Evolutionary conservation across 306 rosid genomes (phyloP).

Genomic region (Sindora glabra): DNA sequence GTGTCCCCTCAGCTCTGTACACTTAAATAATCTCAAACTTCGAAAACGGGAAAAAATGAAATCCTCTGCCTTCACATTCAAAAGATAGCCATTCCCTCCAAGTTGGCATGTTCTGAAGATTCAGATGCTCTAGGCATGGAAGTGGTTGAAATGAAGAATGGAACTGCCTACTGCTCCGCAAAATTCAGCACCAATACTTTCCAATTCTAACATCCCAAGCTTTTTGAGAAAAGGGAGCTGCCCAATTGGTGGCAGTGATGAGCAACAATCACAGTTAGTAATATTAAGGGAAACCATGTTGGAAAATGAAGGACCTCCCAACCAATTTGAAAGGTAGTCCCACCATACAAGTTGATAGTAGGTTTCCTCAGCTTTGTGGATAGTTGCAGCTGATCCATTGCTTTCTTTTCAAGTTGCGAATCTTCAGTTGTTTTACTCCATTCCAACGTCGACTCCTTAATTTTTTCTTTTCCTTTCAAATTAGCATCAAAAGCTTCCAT

Average conservation of each 20-base stretch:
- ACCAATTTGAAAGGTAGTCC: not conserved
- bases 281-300: not conserved
- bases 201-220: not conserved
- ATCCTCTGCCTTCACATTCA: not conserved
- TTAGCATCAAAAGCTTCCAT: too few species aligned
- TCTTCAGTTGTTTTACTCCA: too few species aligned
- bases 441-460: too few species aligned
- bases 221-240: not conserved
- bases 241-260: constrained; percentile 4
- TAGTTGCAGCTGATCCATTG: not conserved
- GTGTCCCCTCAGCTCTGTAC: constrained; percentile 16
- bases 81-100: constrained; percentile 8
- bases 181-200: constrained; percentile 1
- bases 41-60: not conserved
- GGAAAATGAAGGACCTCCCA: not conserved
- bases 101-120: not conserved
- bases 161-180: not conserved
- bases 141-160: constrained; percentile 1
- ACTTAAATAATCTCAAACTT: not conserved
- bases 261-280: not conserved
- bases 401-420: too few species aligned
- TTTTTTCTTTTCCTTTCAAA: too few species aligned
- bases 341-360: not conserved
- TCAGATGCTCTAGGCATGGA: not conserved
- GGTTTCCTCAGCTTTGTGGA: not conserved